A percentile compares a stretch with the other conserved stretches of the same genome.
phyloP scores from a whole-genome alignment of 1,284 basidiomycete species.

The Malassezia sp. region DNA sequence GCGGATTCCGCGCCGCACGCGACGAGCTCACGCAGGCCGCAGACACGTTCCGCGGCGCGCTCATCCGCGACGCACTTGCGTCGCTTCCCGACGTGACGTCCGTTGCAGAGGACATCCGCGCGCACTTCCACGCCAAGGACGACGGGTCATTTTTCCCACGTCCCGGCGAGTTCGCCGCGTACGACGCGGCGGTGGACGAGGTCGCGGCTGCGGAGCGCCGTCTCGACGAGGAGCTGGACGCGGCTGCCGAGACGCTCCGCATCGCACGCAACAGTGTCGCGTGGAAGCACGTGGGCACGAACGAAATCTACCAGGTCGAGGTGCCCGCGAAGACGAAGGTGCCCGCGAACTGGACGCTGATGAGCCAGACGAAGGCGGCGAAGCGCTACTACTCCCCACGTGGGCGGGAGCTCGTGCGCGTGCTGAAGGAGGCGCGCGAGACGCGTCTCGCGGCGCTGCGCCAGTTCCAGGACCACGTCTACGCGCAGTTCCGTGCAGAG shows the following conservation, averaged over 20 bases:
- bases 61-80: slow-evolving; percentile 21
- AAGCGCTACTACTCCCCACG: slow-evolving; percentile 42
- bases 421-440: slow-evolving; percentile 45
- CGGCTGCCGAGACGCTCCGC: slow-evolving; percentile 26
- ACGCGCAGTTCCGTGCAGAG: slow-evolving; percentile 77
- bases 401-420: slow-evolving; percentile 38
- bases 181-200: slow-evolving; percentile 27
- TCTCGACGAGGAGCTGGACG: slow-evolving; percentile 30
- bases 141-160: slow-evolving; percentile 40
- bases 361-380: slow-evolving; percentile 39
- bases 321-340: slow-evolving; percentile 38
- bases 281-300: slow-evolving; percentile 45
- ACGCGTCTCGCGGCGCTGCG: slow-evolving; percentile 40
- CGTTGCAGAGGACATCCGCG: slow-evolving; percentile 26
- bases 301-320: slow-evolving; percentile 46
- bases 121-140: slow-evolving; percentile 28
- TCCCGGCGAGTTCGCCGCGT: slow-evolving; percentile 26
- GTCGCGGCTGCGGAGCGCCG: slow-evolving; percentile 28
- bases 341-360: slow-evolving; percentile 35
- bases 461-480: slow-evolving; percentile 46
- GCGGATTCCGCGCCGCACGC: slow-evolving; percentile 20
- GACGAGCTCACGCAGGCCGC: slow-evolving; percentile 13
- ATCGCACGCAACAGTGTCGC: slow-evolving; percentile 23
- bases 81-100: slow-evolving; percentile 31
- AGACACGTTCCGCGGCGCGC: slow-evolving; percentile 16